phyloP scores from a whole-genome alignment of 192 early-diverging fungal genomes.

The Coemansia sp. region DNA sequence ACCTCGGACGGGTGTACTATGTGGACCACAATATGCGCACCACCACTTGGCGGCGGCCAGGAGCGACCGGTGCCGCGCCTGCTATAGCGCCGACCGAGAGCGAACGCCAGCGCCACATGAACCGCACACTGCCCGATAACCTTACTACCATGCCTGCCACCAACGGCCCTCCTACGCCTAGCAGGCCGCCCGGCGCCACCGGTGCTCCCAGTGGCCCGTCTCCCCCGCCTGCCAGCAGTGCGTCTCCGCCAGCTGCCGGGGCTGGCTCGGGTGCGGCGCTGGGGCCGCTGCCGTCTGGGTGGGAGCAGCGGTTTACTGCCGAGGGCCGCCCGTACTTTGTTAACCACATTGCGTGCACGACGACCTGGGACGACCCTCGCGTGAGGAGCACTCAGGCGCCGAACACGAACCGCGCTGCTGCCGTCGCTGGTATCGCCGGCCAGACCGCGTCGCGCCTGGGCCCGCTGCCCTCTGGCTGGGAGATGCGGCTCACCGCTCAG shows the following conservation, averaged over 20 bases:
- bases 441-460: conserved; percentile 68
- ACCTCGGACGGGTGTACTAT: conserved; percentile 93
- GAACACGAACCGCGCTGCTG: conserved; percentile 40
- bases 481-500: conserved; percentile 95
- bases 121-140: conserved; percentile 80
- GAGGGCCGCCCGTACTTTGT: conserved; percentile 90
- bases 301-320: conserved; percentile 78
- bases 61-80: conserved; percentile 14
- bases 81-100: conserved; percentile 62
- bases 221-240: background rate
- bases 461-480: conserved; percentile 96
- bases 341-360: conserved; percentile 88
- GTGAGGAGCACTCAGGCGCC: conserved; percentile 41
- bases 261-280: conserved; percentile 39
- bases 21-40: conserved; percentile 97
- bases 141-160: background rate
- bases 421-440: conserved; percentile 46
- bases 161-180: background rate
- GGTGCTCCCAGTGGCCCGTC: conserved; percentile 9
- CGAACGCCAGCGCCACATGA: conserved; percentile 81
- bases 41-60: conserved; percentile 87
- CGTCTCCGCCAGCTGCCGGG: conserved; percentile 17
- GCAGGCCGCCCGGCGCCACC: conserved; percentile 10
- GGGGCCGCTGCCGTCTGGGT: conserved; percentile 83
- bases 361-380: conserved; percentile 92